These are phyloP conservation scores for Mycothermus thermophilus DNA, from an alignment of 495 filamentous ascomycete genomes.

Conservation along the genomic window DNA sequence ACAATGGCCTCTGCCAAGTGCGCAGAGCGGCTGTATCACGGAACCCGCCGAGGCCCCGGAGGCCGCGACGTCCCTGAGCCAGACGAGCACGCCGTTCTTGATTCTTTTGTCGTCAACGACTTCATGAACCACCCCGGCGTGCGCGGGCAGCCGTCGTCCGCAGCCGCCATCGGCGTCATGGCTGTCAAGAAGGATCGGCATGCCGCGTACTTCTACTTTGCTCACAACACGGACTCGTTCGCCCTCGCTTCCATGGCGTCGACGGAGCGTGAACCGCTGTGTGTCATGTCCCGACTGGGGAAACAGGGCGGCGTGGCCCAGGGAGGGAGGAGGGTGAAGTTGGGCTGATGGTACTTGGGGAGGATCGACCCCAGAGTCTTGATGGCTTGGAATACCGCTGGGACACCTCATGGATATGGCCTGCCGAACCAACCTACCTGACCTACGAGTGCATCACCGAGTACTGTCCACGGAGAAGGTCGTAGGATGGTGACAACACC, in stretches of 20 bases:
- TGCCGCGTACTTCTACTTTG: slow-evolving; percentile 69
- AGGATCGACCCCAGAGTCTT: too few relatives aligned
- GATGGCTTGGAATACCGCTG: too few relatives aligned
- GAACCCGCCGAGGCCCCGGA: slow-evolving; percentile 40
- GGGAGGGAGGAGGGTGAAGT: slow-evolving; percentile 31
- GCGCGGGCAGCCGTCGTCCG: slow-evolving; percentile 48
- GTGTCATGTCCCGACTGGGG: slow-evolving; percentile 66
- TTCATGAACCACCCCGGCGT: slow-evolving; percentile 80
- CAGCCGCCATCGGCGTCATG: slow-evolving; percentile 72
- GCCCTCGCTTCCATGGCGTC: slow-evolving; percentile 78
- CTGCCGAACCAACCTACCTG: too few relatives aligned
- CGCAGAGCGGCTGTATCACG: slow-evolving; percentile 60
- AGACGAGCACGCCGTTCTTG: slow-evolving; percentile 59
- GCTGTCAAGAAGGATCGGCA: slow-evolving; percentile 60
- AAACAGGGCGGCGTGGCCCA: slow-evolving; percentile 27
- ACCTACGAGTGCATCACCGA: too few relatives aligned
- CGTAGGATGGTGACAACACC: too few relatives aligned
- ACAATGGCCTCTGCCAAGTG: slow-evolving; percentile 70
- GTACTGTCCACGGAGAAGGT: too few relatives aligned
- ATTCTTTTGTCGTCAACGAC: slow-evolving; percentile 56
- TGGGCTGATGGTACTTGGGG: neutral
- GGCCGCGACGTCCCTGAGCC: slow-evolving; percentile 46
- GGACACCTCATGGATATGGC: too few relatives aligned
- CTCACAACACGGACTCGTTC: slow-evolving; percentile 88
- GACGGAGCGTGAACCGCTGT: slow-evolving; percentile 51